Conservation (phyloP, 2,329 filamentous ascomycete genomes). For the Colletotrichum lindemuthianum region DNA sequence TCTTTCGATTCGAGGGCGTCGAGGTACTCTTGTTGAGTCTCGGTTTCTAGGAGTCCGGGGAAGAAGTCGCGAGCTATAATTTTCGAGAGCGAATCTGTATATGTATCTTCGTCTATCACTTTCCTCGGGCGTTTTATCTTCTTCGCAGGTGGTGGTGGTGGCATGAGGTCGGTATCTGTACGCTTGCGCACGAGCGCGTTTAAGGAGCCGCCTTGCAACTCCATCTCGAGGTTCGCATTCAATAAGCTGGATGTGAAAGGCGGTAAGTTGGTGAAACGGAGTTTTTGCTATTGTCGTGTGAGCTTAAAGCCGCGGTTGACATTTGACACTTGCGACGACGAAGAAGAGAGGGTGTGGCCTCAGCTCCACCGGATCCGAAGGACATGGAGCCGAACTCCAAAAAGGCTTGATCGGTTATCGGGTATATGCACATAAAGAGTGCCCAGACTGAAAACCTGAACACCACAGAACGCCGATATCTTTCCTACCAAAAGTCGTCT, state of each 20-base stretch:
- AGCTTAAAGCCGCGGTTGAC: too few species aligned
- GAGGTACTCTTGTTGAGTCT: slow-evolving; percentile 91
- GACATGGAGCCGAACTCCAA: too few species aligned
- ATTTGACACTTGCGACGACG: too few species aligned
- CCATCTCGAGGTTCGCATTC: slow-evolving; percentile 47
- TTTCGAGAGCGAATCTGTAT: slow-evolving; percentile 88
- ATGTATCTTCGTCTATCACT: slow-evolving; percentile 92
- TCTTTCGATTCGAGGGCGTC: slow-evolving; percentile 90
- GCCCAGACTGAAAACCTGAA: too few species aligned
- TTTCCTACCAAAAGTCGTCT: too few species aligned
- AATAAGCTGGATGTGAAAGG: too few species aligned
- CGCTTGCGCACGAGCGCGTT: slow-evolving; percentile 75
- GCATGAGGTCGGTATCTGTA: slow-evolving; percentile 79
- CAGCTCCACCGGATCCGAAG: too few species aligned
- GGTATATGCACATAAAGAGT: too few species aligned
- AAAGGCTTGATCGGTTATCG: too few species aligned
- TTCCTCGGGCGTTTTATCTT: slow-evolving; percentile 90
- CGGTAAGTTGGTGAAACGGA: too few species aligned
- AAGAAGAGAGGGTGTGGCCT: too few species aligned
- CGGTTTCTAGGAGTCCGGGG: slow-evolving; percentile 85
- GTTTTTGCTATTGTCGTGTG: too few species aligned
- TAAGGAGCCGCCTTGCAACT: slow-evolving; percentile 50
- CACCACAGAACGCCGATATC: background rate
- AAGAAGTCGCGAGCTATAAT: slow-evolving; percentile 99
- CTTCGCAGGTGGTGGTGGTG: slow-evolving; percentile 84